Percentiles rank a stretch among this genome's conserved stretches.
phyloP scores from a whole-genome alignment of 2,329 filamentous ascomycete species.

The Fusarium sarcochroum region DNA sequence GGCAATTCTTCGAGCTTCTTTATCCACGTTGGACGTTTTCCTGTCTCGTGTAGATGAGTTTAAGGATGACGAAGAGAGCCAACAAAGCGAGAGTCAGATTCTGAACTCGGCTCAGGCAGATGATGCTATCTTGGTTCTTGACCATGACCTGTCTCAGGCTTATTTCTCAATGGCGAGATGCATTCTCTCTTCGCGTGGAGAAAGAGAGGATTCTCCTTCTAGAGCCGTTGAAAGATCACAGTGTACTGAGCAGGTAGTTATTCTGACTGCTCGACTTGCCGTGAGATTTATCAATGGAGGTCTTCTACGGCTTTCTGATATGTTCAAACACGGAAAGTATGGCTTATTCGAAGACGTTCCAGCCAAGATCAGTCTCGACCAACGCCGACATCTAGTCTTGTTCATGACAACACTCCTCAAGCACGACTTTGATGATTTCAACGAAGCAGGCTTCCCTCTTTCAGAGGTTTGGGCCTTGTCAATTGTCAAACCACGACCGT shows the following conservation, averaged over 20 bases:
- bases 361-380: slow-evolving; percentile 56
- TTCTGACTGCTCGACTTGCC: slow-evolving; percentile 62
- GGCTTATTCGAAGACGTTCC: slow-evolving; percentile 63
- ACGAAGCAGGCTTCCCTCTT: slow-evolving; percentile 60
- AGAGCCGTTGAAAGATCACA: slow-evolving; percentile 43
- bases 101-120: slow-evolving; percentile 60
- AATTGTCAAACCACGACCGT: slow-evolving; percentile 64
- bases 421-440: slow-evolving; percentile 62
- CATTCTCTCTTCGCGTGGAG: slow-evolving; percentile 49
- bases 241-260: slow-evolving; percentile 62
- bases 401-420: slow-evolving; percentile 67
- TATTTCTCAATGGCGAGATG: slow-evolving; percentile 65
- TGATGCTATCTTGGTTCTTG: slow-evolving; percentile 63
- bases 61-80: slow-evolving; percentile 55
- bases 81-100: slow-evolving; percentile 56
- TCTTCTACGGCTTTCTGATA: slow-evolving; percentile 59
- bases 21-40: slow-evolving; percentile 65
- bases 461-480: slow-evolving; percentile 67
- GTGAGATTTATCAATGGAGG: slow-evolving; percentile 61
- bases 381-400: slow-evolving; percentile 63
- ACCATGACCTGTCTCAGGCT: slow-evolving; percentile 62
- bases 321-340: slow-evolving; percentile 64
- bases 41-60: slow-evolving; percentile 61
- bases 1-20: slow-evolving; percentile 59
- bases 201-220: slow-evolving; percentile 26